These are phyloP conservation scores for Lactuca saligna DNA, from an alignment of 129 eudicot genomes.

Conservation along the genomic window DNA sequence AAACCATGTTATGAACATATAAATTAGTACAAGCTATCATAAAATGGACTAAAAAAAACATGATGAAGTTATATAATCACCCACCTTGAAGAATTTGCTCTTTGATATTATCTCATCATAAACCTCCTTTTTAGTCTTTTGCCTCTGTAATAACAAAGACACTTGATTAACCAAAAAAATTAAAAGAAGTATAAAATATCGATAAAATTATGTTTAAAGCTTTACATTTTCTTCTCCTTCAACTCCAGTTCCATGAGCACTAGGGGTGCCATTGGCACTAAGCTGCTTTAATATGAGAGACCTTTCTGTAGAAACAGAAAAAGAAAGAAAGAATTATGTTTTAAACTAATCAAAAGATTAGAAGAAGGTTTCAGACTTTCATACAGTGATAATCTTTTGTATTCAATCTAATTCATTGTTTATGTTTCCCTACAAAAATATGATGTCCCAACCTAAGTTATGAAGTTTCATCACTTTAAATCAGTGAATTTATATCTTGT, in stretches of 20 bases:
- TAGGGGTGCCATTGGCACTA: slow-evolving; percentile 40
- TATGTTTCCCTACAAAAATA: not conserved
- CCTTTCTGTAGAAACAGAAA: slow-evolving; percentile 42
- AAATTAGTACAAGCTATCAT: slow-evolving; percentile 13
- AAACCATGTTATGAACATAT: no score
- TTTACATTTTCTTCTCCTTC: slow-evolving; percentile 64
- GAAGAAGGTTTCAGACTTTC: slow-evolving; percentile 3
- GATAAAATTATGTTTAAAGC: slow-evolving; percentile 5
- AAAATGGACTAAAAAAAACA: not conserved
- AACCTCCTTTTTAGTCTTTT: slow-evolving; percentile 83
- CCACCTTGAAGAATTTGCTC: slow-evolving; percentile 92
- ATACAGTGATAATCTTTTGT: slow-evolving; percentile 3
- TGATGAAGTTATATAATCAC: not conserved
- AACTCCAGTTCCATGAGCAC: slow-evolving; percentile 31
- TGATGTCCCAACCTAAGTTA: slow-evolving; percentile 9
- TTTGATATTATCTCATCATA: slow-evolving; percentile 79
- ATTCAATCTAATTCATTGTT: slow-evolving; percentile 8
- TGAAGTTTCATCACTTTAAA: slow-evolving; percentile 1
- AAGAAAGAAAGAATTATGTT: not conserved
- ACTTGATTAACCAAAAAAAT: not conserved
- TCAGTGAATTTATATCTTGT: not conserved
- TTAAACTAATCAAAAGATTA: slow-evolving; percentile 6
- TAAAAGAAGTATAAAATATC: not conserved
- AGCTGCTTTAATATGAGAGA: slow-evolving; percentile 48
- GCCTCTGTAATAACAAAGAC: slow-evolving; percentile 59